Evolutionary conservation across 805 yeast genomes (phyloP).

Genomic region (Jamesozyma lodderae): DNA sequence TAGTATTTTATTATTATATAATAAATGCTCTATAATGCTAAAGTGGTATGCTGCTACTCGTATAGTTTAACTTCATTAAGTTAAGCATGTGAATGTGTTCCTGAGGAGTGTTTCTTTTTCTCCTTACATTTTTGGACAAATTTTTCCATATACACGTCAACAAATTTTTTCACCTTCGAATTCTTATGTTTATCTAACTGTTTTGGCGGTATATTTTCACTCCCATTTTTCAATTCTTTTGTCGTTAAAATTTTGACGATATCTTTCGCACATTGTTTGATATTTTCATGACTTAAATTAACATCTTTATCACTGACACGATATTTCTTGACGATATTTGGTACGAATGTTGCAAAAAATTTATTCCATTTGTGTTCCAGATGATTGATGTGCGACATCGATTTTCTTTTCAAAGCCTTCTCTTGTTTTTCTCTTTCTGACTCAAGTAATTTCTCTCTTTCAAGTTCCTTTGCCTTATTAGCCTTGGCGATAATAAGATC

Average conservation of each 20-base stretch:
- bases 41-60: too few relatives aligned
- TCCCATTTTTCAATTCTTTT: constrained; percentile 48
- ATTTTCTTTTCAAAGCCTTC: constrained; percentile 14
- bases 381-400: constrained; percentile 9
- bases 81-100: too few relatives aligned
- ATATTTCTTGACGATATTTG: constrained; percentile 64
- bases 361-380: constrained; percentile 31
- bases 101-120: constrained; percentile 23
- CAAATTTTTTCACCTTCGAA: constrained; percentile 59
- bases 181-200: constrained; percentile 57
- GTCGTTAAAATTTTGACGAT: constrained; percentile 56
- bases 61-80: too few relatives aligned
- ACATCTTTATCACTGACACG: constrained; percentile 44
- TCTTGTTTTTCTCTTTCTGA: constrained; percentile 19
- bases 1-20: too few relatives aligned
- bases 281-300: constrained; percentile 53
- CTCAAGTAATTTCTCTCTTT: constrained; percentile 13
- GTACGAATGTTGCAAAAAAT: constrained; percentile 64
- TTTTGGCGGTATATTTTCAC: constrained; percentile 36
- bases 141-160: constrained; percentile 58
- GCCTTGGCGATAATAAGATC: constrained; percentile 13
- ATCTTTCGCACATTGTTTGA: constrained; percentile 74
- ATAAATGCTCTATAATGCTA: too few relatives aligned
- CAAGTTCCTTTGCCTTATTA: constrained; percentile 22
- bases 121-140: constrained; percentile 40